Evolutionary conservation across 2,329 filamentous ascomycete species (phyloP), one percentile per base, ranked within the genome.

Genomic region (Iodosphaeria phyllophila): DNA sequence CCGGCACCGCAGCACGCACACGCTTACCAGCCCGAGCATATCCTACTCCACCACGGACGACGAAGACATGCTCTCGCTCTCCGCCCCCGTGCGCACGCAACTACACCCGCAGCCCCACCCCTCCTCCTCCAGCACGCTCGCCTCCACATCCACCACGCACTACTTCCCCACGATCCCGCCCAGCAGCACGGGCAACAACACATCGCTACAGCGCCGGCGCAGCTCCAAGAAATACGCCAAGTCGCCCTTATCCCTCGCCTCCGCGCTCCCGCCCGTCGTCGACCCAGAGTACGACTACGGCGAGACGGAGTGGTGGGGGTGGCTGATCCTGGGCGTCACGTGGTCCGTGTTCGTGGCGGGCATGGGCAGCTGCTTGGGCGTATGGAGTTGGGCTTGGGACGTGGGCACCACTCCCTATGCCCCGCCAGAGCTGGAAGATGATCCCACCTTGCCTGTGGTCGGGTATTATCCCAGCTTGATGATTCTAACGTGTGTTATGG

Each of bases 321-420:
- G 86, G 82, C 74, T 92, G 6, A 75, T 98, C 23, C 57, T 98
- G 16, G 55, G 77, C 20, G 74, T 80, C 23, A 98, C 91, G 0
- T 98, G 91, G 89, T 55, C 91, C 22, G 83, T 93, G 14, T 95
- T 98, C 46, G 83, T 95, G 12, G 70, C 89, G 1, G 89, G 89
- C 16, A 95, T 98, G 78, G 89, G 89, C 26, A 92, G 79, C 25
- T 93, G 83, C 47, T 63, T 95, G 22, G 86, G 78, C 13, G 71
- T 95, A 13, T 98, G 89, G 89, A 89, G 74, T 48, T 98, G 89
- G 89, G 89, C 89, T 3, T 98, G 89, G 89, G 86, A 95, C 54
- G 86, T 95, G 2, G 86, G 86, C 22, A 83, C 86, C 48, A 93
- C 83, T 17, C 86, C 86, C 0, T 92, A 92, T 50, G 86, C 86